Conservation (phyloP, 805 yeast genomes). For the Spathaspora gorwiae region DNA sequence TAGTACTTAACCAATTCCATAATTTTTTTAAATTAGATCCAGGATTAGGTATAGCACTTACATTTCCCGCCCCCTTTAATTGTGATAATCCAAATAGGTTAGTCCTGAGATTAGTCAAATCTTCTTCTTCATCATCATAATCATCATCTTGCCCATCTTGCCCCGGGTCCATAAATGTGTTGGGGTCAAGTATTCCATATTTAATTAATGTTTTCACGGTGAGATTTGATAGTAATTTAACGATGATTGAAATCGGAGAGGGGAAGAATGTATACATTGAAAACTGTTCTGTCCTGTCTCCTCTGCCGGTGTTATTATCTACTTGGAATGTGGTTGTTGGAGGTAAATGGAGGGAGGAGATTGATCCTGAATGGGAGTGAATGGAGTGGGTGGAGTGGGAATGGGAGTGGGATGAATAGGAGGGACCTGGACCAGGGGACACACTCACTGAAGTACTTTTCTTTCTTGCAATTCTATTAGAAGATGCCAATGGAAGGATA, state of each 20-base stretch:
- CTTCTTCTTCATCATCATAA: slow-evolving; percentile 23
- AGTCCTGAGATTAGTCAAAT: slow-evolving; percentile 29
- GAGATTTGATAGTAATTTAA: slow-evolving; percentile 13
- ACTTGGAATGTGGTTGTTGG: slow-evolving; percentile 11
- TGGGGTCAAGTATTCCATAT: slow-evolving; percentile 9
- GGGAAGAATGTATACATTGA: slow-evolving; percentile 41
- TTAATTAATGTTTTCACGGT: slow-evolving; percentile 19
- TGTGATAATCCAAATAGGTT: slow-evolving; percentile 37
- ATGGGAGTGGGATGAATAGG: neutral
- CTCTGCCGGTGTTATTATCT: slow-evolving; percentile 16
- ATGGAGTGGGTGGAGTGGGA: neutral
- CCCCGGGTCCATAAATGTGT: slow-evolving; percentile 13
- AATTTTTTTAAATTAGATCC: slow-evolving; percentile 15
- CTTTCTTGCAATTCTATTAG: neutral
- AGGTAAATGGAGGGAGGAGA: neutral
- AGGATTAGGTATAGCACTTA: slow-evolving; percentile 26
- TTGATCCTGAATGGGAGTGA: neutral
- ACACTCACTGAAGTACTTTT: neutral
- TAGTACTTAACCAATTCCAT: slow-evolving; percentile 22
- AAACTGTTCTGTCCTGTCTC: slow-evolving; percentile 28
- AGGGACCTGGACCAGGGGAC: neutral
- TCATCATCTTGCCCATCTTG: slow-evolving; percentile 20
- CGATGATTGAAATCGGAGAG: slow-evolving; percentile 27
- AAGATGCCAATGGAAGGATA: slow-evolving; percentile 24
- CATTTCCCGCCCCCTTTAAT: slow-evolving; percentile 37